Base-by-base conservation (phyloP, 139 green algal genomes). In the Haematococcus lacustris region DNA sequence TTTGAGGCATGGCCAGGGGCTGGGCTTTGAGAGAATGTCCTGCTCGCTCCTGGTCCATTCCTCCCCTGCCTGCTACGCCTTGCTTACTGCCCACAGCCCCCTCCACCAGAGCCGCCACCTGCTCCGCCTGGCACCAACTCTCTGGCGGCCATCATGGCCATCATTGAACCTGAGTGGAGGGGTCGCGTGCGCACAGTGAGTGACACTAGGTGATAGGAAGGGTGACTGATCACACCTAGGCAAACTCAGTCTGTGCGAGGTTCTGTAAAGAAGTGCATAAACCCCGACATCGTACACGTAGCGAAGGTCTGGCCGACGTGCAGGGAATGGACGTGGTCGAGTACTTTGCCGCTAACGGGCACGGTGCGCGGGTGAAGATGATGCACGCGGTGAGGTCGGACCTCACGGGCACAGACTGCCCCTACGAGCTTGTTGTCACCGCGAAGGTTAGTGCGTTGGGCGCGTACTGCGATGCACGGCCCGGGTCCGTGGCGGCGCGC, bases 291-390 rank as follows among this genome's bases (percentile, higher is more conserved):
- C 9, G 17, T 34, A 30, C 30, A 30, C 30, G 53, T 35, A 64
- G 53, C 30, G 26, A 64, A 30, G 33, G 53, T 35, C 13, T 34
- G 53, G 33, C 13, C 9, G 53, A 64, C 4, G 17, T 61, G 32
- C 71, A 85, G 75, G 80, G 79, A 35, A 80, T 80, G 40, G 83
- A 88, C 67, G 73, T 86, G 2, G 78, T 88, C 23, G 72, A 83
- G 61, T 88, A 88, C 75, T 88, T 84, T 43, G 71, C 80, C 25
- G 73, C 73, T 0, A 77, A 78, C 38, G 83, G 83, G 28, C 77
- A 86, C 57, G 66, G 71, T 33, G 83, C 83, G 23, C 57, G 63
- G 40, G 76, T 88, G 38, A 83, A 86, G 74, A 66, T 88, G 74
- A 86, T 88, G 62, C 77, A 86, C 75, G 81, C 71, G 63, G 26